Base-by-base conservation (phyloP, 805 yeast species). In the Kluyveromyces aestuarii region DNA sequence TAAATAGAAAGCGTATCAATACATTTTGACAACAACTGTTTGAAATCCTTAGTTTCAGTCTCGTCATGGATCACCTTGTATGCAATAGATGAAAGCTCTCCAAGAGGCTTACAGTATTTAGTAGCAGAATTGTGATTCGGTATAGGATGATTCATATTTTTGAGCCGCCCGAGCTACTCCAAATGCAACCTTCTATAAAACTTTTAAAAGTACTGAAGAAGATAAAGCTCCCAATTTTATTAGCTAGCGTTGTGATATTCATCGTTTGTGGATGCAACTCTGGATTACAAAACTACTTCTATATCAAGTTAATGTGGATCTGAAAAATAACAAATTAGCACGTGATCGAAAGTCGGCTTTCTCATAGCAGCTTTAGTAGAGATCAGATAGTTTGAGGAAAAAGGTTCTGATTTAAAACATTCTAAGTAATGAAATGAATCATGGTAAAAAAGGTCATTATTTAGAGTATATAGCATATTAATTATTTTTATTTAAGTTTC, bases 1-100 rank as follows among this genome's bases (percentile, higher is more conserved):
- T 63, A 65, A 30, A 59, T 57, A 17, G 63, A 59, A 48, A 65
- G 49, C 5, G 64, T 62, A 37, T 65, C 63, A 19, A 65, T 55
- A 48, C 67, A 64, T 40, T 61, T 56, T 41, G 64, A 59, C 42
- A 65, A 40, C 1, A 58, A 47, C 14, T 44, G 38, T 46, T 57
- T 60, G 55, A 65, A 53, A 50, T 55, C 58, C 33, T 52, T 50
- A 8, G 47, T 41, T 19, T 53, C 52, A 18, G 45, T 47, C 33
- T 56, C 60, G 41, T 56, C 56, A 16, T 41, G 40, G 16, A 62
- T 52, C 44, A 61, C 62, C 19, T 55, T 52, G 45, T 56, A 56
- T 8, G 56, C 61, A 37, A 57, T 50, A 18, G 48, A 43, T 9
- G 59, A 49, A 35, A 57, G 58, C 44, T 50, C 54, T 14, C 54